Base-by-base conservation (phyloP, 2,329 filamentous ascomycete species). In the Pseudogymnoascus sp. region DNA sequence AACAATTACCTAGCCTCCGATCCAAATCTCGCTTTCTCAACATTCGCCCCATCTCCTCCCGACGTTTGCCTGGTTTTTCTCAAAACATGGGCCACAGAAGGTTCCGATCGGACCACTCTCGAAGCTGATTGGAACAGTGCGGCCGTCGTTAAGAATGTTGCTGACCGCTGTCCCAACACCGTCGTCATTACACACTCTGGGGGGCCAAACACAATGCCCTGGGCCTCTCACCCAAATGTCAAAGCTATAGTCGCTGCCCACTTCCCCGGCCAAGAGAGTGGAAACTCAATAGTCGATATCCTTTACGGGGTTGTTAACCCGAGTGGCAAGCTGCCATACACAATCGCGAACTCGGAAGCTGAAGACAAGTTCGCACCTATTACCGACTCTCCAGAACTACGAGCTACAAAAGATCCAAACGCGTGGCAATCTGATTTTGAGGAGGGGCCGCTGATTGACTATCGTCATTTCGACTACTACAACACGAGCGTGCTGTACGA, bases 381-480 rank as follows among this genome's bases (percentile, higher is more conserved):
- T 66, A 79, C 80, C 33, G 81, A 76, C 4, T 77, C 73, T 6
- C 74, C 68, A 16, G 72, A 82, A 7, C 72, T 79, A 26, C 72
- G 77, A 12, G 75, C 78, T 64, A 69, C 59, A 11, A 64, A 65
- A 7, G 35, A 40, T 12, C 59, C 67, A 4, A 59, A 56, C 53
- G 66, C 60, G 11, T 68, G 66, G 69, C 68, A 91, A 64, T 84
- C 87, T 63, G 81, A 90, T 70, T 95, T 91, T 71, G 78, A 80
- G 10, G 90, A 93, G 74, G 89, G 90, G 8, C 80, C 88, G 61
- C 89, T 91, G 73, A 91, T 95, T 70, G 90, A 93, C 75, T 90
- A 91, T 77, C 84, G 88, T 22, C 79, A 86, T 68, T 90, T 93
- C 60, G 90, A 93, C 77, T 80, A 60, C 31, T 59, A 65, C 5